phyloP scores from a whole-genome alignment of 345 rosid species.

The Populus alba region DNA sequence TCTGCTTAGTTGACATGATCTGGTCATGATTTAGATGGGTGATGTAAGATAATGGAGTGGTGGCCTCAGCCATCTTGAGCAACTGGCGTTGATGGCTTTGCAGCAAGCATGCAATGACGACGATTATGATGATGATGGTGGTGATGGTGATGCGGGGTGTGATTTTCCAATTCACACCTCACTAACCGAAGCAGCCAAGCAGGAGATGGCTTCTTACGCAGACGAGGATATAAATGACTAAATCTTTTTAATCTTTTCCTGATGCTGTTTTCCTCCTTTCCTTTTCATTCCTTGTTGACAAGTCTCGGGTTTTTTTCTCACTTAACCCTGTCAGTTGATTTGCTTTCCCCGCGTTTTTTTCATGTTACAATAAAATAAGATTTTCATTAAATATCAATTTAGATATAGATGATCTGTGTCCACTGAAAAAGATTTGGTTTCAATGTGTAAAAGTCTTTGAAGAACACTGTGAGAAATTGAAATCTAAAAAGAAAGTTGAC shows the following conservation, averaged over 20 bases:
- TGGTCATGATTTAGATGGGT: background rate
- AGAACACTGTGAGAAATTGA: too few species aligned
- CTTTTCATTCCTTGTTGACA: background rate
- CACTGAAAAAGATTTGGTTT: too few species aligned
- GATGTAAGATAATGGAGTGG: background rate
- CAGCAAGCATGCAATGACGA: background rate
- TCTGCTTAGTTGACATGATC: background rate
- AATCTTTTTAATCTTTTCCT: background rate
- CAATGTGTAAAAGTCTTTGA: too few species aligned
- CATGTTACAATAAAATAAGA: too few species aligned
- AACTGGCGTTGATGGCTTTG: background rate
- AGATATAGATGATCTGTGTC: too few species aligned
- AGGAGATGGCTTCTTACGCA: background rate
- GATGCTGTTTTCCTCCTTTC: background rate
- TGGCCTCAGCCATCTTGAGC: background rate
- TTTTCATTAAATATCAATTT: too few species aligned
- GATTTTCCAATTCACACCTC: too few species aligned
- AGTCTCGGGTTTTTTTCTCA: background rate
- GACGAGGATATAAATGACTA: background rate
- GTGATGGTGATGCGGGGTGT: too few species aligned
- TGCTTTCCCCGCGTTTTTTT: too few species aligned
- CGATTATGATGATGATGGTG: background rate
- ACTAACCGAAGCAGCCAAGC: background rate
- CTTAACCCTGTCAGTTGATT: too few species aligned
- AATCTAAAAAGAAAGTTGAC: too few species aligned